Evolutionary conservation across 331 rosid genomes (phyloP).

Genomic region (Acacia pycnantha): DNA sequence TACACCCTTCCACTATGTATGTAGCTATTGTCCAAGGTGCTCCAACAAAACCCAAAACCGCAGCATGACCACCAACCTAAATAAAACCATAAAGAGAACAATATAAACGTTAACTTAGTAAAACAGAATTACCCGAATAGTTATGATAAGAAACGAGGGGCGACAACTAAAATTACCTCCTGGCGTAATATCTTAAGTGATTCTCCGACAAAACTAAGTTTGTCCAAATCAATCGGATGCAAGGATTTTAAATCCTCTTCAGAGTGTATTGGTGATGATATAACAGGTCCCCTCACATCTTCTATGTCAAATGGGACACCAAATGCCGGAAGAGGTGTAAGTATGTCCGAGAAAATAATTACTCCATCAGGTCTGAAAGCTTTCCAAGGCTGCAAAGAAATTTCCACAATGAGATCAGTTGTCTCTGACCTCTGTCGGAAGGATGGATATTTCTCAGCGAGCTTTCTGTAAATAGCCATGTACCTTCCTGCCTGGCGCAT

Average conservation of each 20-base stretch:
- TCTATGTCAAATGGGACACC: constrained; percentile 94
- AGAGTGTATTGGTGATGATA: constrained; percentile 70
- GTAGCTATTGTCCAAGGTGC: constrained; percentile 99
- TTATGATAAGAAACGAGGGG: constrained; percentile 48
- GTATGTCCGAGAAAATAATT: constrained; percentile 92
- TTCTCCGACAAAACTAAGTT: constrained; percentile 79
- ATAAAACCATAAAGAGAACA: constrained; percentile 1
- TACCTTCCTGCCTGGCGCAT: constrained; percentile 99
- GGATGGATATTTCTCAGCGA: constrained; percentile 93
- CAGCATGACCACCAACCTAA: constrained; percentile 83
- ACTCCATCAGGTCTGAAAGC: constrained; percentile 98
- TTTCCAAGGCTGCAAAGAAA: constrained; percentile 99
- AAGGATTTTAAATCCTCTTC: constrained; percentile 74
- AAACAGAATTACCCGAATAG: constrained; percentile 35
- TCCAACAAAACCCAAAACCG: constrained; percentile 97
- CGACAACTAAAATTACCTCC: constrained; percentile 54
- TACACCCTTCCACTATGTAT: constrained; percentile 96
- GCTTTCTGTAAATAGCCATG: constrained; percentile 94
- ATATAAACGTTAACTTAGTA: neutral
- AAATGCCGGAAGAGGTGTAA: constrained; percentile 93
- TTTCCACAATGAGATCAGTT: constrained; percentile 97
- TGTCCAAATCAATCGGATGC: constrained; percentile 84
- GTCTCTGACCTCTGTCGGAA: constrained; percentile 98
- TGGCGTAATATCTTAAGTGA: constrained; percentile 70
- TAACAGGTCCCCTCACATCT: constrained; percentile 90